Percentiles rank a stretch among this genome's conserved stretches.
Conservation (phyloP, 1,284 basidiomycete genomes). For the Naganishia albida region DNA sequence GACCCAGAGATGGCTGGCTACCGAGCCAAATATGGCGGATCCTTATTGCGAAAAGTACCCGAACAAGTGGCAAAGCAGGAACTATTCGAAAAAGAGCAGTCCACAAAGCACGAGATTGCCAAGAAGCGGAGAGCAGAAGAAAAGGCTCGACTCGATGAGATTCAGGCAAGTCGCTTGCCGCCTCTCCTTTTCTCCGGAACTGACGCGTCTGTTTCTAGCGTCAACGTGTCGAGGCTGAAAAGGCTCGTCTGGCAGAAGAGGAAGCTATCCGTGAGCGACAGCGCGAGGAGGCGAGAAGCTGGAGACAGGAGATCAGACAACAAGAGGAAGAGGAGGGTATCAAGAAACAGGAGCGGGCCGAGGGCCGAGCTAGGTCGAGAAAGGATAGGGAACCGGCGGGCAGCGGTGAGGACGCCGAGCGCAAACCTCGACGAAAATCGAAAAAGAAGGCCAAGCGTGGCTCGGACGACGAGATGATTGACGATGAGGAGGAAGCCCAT, state of each 20-base stretch:
- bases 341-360: conserved; percentile 29
- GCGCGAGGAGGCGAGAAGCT: conserved; percentile 70
- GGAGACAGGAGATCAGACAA: conserved; percentile 52
- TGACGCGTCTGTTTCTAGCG: conserved; percentile 44
- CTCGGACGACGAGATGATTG: conserved; percentile 39
- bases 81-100: conserved; percentile 58
- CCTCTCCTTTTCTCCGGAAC: background rate
- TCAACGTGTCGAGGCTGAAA: conserved; percentile 58
- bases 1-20: conserved; percentile 82
- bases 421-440: conserved; percentile 35
- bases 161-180: conserved; percentile 40
- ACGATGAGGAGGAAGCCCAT: conserved; percentile 34
- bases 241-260: conserved; percentile 65
- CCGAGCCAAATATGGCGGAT: conserved; percentile 80
- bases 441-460: conserved; percentile 42
- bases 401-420: conserved; percentile 42
- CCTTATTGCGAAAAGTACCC: conserved; percentile 73
- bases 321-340: conserved; percentile 49
- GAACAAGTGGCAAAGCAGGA: conserved; percentile 76
- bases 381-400: conserved; percentile 36
- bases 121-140: conserved; percentile 48
- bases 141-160: conserved; percentile 49
- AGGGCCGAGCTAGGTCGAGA: conserved; percentile 26
- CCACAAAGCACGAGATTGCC: conserved; percentile 36
- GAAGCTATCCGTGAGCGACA: conserved; percentile 71